Conservation (phyloP, 441 rosid species). For the Adansonia grandidieri region DNA sequence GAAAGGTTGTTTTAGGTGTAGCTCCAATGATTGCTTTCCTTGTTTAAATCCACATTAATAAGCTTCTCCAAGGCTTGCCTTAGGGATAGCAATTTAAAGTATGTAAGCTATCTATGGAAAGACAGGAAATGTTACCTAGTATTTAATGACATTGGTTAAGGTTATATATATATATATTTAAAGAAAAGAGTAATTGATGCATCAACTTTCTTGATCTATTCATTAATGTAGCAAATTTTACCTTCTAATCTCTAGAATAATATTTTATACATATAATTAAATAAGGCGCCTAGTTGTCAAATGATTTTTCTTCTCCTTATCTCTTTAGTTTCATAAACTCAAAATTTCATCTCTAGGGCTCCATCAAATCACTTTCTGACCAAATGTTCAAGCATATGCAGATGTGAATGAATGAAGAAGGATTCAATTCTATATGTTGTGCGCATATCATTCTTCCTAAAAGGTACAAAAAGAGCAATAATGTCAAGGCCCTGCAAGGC, state of each 20-base stretch:
- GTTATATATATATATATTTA: no score
- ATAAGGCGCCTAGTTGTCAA: not conserved
- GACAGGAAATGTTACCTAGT: no score
- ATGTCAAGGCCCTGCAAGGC: not conserved
- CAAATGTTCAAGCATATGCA: no score
- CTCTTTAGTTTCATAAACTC: not conserved
- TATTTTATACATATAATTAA: not conserved
- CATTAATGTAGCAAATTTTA: not conserved
- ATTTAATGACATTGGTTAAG: no score
- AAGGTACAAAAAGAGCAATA: not conserved
- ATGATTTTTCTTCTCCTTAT: not conserved
- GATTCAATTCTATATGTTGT: not conserved
- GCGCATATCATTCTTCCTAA: not conserved
- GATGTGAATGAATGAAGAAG: not conserved
- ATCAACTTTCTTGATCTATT: no score
- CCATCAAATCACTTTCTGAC: no score
- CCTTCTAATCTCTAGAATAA: conserved; percentile 1
- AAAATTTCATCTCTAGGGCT: not conserved
- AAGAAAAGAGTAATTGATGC: no score
- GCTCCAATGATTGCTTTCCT: not conserved
- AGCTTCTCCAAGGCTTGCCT: no score
- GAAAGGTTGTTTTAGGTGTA: not conserved
- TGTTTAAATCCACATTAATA: not conserved
- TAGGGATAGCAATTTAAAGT: not conserved
- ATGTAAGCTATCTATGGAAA: not conserved